These are phyloP conservation scores for Melampsora larici-populina DNA, from an alignment of 1,284 basidiomycete species.

Conservation along the genomic window DNA sequence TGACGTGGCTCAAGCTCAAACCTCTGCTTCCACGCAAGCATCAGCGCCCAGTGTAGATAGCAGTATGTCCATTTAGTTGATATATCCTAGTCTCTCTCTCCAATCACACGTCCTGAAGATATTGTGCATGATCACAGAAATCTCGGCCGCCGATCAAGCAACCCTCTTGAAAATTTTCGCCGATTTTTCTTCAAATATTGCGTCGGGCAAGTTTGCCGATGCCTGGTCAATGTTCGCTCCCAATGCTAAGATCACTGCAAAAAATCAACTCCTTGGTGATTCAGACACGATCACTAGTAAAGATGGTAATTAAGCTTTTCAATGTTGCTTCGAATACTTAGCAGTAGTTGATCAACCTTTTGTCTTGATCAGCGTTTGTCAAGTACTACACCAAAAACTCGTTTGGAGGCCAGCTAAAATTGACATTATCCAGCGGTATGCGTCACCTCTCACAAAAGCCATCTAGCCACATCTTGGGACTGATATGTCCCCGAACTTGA, in stretches of 20 bases:
- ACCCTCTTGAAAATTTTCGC: background rate
- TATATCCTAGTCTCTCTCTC: too few relatives aligned
- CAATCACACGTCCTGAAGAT: too few relatives aligned
- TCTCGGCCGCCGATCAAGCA: background rate
- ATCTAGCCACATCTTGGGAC: background rate
- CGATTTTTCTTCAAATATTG: background rate
- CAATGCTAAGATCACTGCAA: background rate
- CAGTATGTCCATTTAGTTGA: background rate
- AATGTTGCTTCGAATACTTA: background rate
- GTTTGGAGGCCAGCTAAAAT: conserved; percentile 2
- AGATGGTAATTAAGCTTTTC: background rate
- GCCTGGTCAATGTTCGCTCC: background rate
- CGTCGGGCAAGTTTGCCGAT: background rate
- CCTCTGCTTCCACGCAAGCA: background rate
- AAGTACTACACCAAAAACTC: background rate
- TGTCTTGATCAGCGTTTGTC: background rate
- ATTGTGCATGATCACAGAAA: background rate
- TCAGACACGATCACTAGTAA: background rate
- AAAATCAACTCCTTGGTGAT: background rate
- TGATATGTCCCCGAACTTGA: background rate
- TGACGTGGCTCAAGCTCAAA: background rate
- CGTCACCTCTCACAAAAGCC: background rate
- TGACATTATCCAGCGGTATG: background rate
- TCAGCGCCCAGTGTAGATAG: background rate
- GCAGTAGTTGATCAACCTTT: background rate